Base-by-base conservation (phyloP, 805 yeast species). In the Metschnikowia sp. region DNA sequence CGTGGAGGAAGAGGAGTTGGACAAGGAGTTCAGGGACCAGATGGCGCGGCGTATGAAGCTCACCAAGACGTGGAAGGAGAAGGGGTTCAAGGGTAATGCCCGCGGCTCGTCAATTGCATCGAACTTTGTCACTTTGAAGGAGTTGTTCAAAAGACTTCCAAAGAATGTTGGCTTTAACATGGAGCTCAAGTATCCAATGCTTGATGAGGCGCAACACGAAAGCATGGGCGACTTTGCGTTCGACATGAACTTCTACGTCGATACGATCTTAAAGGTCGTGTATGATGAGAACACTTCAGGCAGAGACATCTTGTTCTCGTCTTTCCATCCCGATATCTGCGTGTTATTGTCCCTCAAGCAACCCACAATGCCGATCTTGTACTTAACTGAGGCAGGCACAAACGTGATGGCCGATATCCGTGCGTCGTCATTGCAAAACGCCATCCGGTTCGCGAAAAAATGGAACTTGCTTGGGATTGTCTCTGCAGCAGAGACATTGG, bases 301-400 rank as follows among this genome's bases (percentile, higher is more conserved):
- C 8, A 76, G 98, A 55, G 96, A 92, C 63, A 79, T 92, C 37
- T 84, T 92, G 15, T 88, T 92, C 59, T 88, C 96, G 2, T 87
- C 96, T 2, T 92, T 92, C 77, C 96, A 92, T 60, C 98, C 98
- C 0, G 98, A 92, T 63, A 79, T 89, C 31, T 92, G 98, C 66
- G 66, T 88, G 44, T 72, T 90, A 74, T 70, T 92, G 36, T 86
- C 96, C 2, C 70, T 92, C 67, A 92, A 92, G 64, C 98, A 91
- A 67, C 97, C 97, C 28, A 81, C 92, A 0, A 86, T 91, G 57
- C 98, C 98, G 1, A 86, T 92, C 51, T 75, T 92, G 57, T 92
- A 85, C 61, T 74, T 92, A 55, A 91, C 97, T 0, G 98, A 92
- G 62, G 77, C 88, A 1, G 98, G 98, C 8, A 84, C 96, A 0